Conservation (phyloP, 1,139 yeast genomes). For the Taiozyma onychis region DNA sequence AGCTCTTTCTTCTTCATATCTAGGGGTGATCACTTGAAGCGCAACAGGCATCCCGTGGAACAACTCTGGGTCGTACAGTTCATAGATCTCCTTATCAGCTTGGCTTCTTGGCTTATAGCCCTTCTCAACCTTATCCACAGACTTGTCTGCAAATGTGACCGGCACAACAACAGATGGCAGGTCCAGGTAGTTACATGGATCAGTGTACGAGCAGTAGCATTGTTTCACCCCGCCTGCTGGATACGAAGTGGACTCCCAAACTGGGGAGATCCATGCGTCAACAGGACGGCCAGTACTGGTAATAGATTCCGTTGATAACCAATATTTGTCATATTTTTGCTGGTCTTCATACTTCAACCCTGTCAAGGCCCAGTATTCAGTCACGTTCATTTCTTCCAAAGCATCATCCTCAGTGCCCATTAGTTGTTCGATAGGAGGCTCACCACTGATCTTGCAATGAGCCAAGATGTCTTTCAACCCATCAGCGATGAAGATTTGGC, state of each 20-base stretch:
- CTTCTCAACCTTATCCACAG: slow-evolving; percentile 32
- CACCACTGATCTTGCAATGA: slow-evolving; percentile 31
- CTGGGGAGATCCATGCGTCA: slow-evolving; percentile 45
- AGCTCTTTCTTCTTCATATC: slow-evolving; percentile 59
- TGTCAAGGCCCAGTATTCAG: slow-evolving; percentile 41
- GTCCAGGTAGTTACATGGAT: slow-evolving; percentile 54
- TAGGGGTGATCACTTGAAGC: slow-evolving; percentile 53
- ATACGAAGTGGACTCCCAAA: slow-evolving; percentile 44
- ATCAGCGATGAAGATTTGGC: slow-evolving; percentile 32
- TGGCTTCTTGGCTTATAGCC: slow-evolving; percentile 32
- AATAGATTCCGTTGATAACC: slow-evolving; percentile 31
- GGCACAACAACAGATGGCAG: slow-evolving; percentile 56
- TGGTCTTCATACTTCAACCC: slow-evolving; percentile 30
- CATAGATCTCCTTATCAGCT: slow-evolving; percentile 34
- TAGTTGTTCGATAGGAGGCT: slow-evolving; percentile 33
- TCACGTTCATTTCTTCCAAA: slow-evolving; percentile 28
- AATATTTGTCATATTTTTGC: slow-evolving; percentile 33
- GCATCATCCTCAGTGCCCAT: slow-evolving; percentile 24
- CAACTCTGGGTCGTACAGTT: slow-evolving; percentile 47
- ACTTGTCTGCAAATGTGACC: slow-evolving; percentile 47
- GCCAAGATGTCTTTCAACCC: slow-evolving; percentile 27
- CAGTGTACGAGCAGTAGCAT: slow-evolving; percentile 39
- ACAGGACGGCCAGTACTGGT: slow-evolving; percentile 39
- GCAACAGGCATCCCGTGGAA: slow-evolving; percentile 63
- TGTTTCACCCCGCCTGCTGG: slow-evolving; percentile 26